These are phyloP conservation scores for Lentinus brumalis DNA, from an alignment of 768 basidiomycete genomes.

Conservation along the genomic window DNA sequence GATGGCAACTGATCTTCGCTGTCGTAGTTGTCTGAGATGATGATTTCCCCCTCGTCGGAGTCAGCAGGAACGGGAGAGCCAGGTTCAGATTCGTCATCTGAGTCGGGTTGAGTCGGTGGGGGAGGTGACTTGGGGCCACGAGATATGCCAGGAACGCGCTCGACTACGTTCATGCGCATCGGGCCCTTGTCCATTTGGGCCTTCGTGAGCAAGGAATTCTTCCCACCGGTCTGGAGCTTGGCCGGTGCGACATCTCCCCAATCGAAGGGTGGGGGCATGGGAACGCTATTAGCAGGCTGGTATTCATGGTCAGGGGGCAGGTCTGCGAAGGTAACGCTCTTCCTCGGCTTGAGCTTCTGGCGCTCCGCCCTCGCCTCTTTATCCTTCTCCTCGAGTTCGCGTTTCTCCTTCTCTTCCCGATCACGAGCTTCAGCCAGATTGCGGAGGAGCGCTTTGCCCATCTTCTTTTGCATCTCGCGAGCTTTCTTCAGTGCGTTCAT, in stretches of 20 bases:
- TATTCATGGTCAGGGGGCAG: conserved; percentile 30
- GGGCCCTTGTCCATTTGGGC: conserved; percentile 43
- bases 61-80: conserved; percentile 34
- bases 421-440: conserved; percentile 45
- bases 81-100: conserved; percentile 67
- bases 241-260: conserved; percentile 61
- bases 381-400: conserved; percentile 34
- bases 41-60: conserved; percentile 34
- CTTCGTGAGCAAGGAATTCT: conserved; percentile 37
- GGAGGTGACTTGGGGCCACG: conserved; percentile 24
- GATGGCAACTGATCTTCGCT: conserved; percentile 9
- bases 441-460: conserved; percentile 68
- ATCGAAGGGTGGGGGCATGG: conserved; percentile 27
- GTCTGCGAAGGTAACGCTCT: conserved; percentile 68
- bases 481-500: conserved; percentile 40
- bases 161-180: conserved; percentile 72
- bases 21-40: conserved; percentile 21
- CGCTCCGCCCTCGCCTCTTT: conserved; percentile 29
- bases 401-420: conserved; percentile 38
- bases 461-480: conserved; percentile 69
- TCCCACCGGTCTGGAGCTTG: conserved; percentile 42
- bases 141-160: conserved; percentile 49
- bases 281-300: conserved; percentile 23
- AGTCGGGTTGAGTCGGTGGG: conserved; percentile 42
- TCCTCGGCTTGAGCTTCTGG: conserved; percentile 46